Evolutionary conservation across 2,329 filamentous ascomycete species (phyloP).

Genomic region (Phoma sp.): DNA sequence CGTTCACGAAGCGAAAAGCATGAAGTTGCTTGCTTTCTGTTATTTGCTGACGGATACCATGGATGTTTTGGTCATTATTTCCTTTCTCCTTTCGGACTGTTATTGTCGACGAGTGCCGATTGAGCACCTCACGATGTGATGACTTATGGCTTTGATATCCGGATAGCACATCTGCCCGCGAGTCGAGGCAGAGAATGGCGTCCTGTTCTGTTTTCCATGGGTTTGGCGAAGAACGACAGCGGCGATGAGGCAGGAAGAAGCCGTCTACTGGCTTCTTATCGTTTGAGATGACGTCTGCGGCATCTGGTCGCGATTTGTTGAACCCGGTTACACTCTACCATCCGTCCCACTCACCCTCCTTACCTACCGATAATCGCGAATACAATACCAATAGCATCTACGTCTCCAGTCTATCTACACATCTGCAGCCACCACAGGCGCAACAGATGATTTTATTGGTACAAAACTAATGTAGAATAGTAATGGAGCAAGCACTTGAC

Average conservation of each 20-base stretch:
- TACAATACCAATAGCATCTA: slow-evolving; percentile 15
- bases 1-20: slow-evolving; percentile 32
- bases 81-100: slow-evolving; percentile 32
- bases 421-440: slow-evolving; percentile 3
- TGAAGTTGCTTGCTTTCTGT: slow-evolving; percentile 39
- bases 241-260: slow-evolving; percentile 2
- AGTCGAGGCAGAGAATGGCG: slow-evolving; percentile 34
- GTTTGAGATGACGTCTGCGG: slow-evolving; percentile 5
- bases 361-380: slow-evolving; percentile 19
- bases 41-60: slow-evolving; percentile 43
- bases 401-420: slow-evolving; percentile 11
- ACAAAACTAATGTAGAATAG: slow-evolving; percentile 27
- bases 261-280: not conserved
- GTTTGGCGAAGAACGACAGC: slow-evolving; percentile 14
- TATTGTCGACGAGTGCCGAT: slow-evolving; percentile 44
- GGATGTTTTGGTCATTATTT: slow-evolving; percentile 38
- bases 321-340: slow-evolving; percentile 17
- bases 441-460: slow-evolving; percentile 20
- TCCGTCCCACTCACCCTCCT: slow-evolving; percentile 18
- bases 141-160: slow-evolving; percentile 50
- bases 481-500: slow-evolving; percentile 14
- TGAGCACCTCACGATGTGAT: slow-evolving; percentile 51
- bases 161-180: slow-evolving; percentile 44
- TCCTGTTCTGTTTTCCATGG: slow-evolving; percentile 31
- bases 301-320: slow-evolving; percentile 10